Conservation (phyloP, 1,284 basidiomycete species). For the Trichosporon ovoides region DNA sequence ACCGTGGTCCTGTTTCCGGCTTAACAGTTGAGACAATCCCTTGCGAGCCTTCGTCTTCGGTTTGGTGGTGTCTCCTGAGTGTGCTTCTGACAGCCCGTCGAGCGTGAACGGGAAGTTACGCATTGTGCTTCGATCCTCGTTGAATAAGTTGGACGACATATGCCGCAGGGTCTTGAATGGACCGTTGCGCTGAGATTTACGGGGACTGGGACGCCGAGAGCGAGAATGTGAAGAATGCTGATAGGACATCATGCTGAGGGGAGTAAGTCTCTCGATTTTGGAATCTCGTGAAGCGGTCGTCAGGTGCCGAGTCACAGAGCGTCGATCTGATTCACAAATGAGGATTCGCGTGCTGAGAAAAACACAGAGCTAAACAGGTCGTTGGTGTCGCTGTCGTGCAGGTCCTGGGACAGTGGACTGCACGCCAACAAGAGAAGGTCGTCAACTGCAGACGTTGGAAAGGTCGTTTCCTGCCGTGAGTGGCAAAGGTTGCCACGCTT, state of each 20-base stretch:
- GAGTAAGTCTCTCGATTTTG: neutral
- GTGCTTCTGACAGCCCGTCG: neutral
- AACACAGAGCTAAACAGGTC: neutral
- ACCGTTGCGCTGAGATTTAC: neutral
- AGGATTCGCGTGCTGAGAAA: neutral
- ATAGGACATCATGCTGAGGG: neutral
- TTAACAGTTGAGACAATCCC: neutral
- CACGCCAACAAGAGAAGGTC: neutral
- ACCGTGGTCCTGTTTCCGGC: neutral
- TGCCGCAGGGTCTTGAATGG: neutral
- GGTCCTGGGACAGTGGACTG: neutral
- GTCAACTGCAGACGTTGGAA: neutral
- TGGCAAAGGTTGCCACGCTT: neutral
- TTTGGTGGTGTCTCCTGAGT: neutral
- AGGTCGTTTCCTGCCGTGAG: neutral
- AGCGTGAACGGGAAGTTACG: neutral
- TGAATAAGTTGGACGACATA: neutral
- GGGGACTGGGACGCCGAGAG: neutral
- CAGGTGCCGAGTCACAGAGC: neutral
- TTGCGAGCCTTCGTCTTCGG: neutral
- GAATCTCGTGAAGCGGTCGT: neutral
- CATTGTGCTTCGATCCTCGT: neutral
- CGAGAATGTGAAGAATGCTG: neutral
- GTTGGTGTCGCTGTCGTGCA: neutral
- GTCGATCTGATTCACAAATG: conserved; percentile 4